These are phyloP conservation scores for Cladosporium colombiae DNA, from an alignment of 2,329 filamentous ascomycete species.

Conservation along the genomic window DNA sequence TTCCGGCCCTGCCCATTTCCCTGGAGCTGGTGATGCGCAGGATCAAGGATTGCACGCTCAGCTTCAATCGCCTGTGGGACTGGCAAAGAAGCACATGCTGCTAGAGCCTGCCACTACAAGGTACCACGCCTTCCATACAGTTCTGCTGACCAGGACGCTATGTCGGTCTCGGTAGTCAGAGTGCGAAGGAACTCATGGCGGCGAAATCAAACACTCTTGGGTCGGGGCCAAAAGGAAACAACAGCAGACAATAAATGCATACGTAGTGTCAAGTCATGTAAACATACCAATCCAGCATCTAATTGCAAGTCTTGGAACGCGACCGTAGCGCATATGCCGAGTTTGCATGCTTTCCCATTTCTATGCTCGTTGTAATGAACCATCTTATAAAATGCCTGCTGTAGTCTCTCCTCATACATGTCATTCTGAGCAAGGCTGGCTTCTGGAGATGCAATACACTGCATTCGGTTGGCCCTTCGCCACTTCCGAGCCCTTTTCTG, in stretches of 20 bases:
- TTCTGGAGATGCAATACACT: neutral
- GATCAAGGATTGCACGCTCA: neutral
- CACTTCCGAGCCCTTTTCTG: neutral
- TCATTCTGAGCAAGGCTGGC: neutral
- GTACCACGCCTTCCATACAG: neutral
- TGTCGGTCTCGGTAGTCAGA: neutral
- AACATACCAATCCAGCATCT: neutral
- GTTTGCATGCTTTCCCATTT: neutral
- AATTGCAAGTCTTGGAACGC: neutral
- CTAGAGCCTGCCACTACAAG: neutral
- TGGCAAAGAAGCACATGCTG: neutral
- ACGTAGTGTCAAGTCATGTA: neutral
- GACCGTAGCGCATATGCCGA: neutral
- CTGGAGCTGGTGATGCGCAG: neutral
- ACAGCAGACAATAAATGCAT: neutral
- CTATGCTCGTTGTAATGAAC: neutral
- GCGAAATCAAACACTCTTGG: neutral
- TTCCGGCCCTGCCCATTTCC: neutral
- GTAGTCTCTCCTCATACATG: neutral
- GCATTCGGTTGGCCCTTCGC: neutral
- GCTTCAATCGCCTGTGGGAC: neutral
- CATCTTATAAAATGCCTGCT: neutral
- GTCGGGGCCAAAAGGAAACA: neutral
- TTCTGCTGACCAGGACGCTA: neutral
- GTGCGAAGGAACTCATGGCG: neutral